phyloP scores from a whole-genome alignment of 176 grass and related monocot species.

The Juncus effusus region DNA sequence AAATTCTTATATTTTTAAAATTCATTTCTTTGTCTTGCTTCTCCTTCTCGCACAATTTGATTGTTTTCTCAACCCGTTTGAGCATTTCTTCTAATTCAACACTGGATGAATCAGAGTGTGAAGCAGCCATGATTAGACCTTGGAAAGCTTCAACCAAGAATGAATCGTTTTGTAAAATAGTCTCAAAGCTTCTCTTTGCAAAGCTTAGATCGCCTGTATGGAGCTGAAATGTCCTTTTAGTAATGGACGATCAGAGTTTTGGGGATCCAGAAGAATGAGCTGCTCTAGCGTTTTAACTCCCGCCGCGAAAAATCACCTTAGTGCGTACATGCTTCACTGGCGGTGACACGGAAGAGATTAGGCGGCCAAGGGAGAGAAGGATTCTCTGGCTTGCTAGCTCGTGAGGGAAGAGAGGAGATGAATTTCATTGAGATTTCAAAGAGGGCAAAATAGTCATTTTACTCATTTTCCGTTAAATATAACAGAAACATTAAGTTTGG shows the following conservation, averaged over 20 bases:
- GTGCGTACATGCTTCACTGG: too few species aligned
- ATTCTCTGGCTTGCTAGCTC: too few species aligned
- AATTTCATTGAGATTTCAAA: too few species aligned
- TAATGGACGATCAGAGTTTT: constrained; percentile 29
- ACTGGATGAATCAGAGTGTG: constrained; percentile 20
- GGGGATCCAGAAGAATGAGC: constrained; percentile 34
- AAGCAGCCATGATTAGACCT: constrained; percentile 37
- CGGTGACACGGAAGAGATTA: too few species aligned
- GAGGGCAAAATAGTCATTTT: too few species aligned
- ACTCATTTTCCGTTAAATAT: too few species aligned
- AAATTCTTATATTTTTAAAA: constrained; percentile 43
- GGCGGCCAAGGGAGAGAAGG: too few species aligned
- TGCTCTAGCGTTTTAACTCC: constrained; percentile 31
- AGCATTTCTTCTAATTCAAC: constrained; percentile 27
- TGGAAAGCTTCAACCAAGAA: constrained; percentile 51
- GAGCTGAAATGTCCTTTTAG: constrained; percentile 35
- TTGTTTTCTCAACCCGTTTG: constrained; percentile 34
- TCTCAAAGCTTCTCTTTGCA: constrained; percentile 38
- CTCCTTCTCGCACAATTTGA: constrained; percentile 34
- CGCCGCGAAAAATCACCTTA: not conserved
- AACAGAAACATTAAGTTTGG: too few species aligned
- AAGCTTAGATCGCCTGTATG: constrained; percentile 22
- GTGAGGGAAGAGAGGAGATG: too few species aligned
- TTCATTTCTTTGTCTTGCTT: constrained; percentile 33
- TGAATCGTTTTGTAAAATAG: constrained; percentile 39